phyloP scores from a whole-genome alignment of 345 rosid species.

The Bretschneidera sinensis region DNA sequence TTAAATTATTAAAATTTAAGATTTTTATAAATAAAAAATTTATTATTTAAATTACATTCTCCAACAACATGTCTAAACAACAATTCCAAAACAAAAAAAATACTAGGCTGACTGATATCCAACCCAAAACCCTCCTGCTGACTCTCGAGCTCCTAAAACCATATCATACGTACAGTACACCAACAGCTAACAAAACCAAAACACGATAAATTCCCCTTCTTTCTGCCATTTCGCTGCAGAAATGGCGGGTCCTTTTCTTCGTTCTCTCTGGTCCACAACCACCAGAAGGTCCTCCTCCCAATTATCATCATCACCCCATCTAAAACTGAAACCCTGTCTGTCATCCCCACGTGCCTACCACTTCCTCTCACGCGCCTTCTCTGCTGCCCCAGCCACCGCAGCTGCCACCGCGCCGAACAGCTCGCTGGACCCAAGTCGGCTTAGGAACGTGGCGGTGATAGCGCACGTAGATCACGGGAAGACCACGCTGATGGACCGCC shows the following conservation, averaged over 20 bases:
- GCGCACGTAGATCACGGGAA: slow-evolving; percentile 99
- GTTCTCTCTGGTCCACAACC: slow-evolving; percentile 55
- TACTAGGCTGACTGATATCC: no score
- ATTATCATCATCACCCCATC: slow-evolving; percentile 10
- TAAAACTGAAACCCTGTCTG: slow-evolving; percentile 23
- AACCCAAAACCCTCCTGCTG: no score
- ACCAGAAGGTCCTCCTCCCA: slow-evolving; percentile 50
- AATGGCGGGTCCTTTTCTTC: slow-evolving; percentile 82
- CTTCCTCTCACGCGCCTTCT: slow-evolving; percentile 39
- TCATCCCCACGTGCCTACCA: slow-evolving; percentile 13
- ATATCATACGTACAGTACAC: not conserved
- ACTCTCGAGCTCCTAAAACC: not conserved
- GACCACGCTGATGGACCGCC: slow-evolving; percentile 96
- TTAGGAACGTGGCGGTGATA: slow-evolving; percentile 91
- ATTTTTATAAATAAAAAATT: no score
- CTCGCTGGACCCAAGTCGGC: slow-evolving; percentile 62
- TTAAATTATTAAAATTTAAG: no score
- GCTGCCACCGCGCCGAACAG: slow-evolving; percentile 31
- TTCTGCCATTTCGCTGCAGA: slow-evolving; percentile 13
- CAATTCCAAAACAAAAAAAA: no score
- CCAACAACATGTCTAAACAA: no score
- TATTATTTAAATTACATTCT: no score
- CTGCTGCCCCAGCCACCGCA: slow-evolving; percentile 40
- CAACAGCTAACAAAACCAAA: not conserved
- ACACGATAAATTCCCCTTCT: no score